Conservation (phyloP, 345 rosid species). For the Pugionium dolabratum region DNA sequence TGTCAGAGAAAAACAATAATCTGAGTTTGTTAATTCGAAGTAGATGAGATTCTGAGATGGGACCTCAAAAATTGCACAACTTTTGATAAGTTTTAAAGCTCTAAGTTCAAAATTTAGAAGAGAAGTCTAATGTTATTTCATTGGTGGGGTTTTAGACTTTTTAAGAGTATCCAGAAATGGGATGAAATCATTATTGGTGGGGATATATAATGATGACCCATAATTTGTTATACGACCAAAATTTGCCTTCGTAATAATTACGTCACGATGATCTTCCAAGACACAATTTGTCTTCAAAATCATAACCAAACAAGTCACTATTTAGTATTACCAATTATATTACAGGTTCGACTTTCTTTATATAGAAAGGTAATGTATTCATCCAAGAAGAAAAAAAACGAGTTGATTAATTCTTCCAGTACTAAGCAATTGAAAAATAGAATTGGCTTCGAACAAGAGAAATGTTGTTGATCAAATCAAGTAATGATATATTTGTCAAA, state of each 20-base stretch:
- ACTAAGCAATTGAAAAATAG: neutral
- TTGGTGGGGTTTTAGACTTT: conserved; percentile 30
- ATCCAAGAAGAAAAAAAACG: too few species aligned
- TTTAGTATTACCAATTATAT: conserved; percentile 3
- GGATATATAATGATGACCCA: conserved; percentile 32
- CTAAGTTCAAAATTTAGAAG: neutral
- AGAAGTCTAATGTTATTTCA: conserved; percentile 18
- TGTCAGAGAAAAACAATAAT: neutral
- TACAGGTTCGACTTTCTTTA: neutral
- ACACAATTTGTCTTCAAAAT: conserved; percentile 19
- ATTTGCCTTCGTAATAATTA: conserved; percentile 14
- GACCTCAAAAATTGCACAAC: conserved; percentile 6
- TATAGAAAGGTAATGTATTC: neutral
- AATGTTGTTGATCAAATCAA: neutral
- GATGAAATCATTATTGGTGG: conserved; percentile 36
- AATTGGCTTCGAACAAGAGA: neutral
- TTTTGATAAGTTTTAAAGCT: conserved; percentile 11
- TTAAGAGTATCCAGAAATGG: conserved; percentile 27
- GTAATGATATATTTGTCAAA: neutral
- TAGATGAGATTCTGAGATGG: neutral
- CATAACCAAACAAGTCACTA: conserved; percentile 7
- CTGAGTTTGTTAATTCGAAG: conserved; percentile 12
- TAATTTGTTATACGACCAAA: conserved; percentile 30
- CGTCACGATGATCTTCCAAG: conserved; percentile 26
- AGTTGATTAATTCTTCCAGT: too few species aligned